Evolutionary conservation across 768 basidiomycete genomes (phyloP), one percentile per base, ranked within the genome.

Genomic region (Lentinula sp.): DNA sequence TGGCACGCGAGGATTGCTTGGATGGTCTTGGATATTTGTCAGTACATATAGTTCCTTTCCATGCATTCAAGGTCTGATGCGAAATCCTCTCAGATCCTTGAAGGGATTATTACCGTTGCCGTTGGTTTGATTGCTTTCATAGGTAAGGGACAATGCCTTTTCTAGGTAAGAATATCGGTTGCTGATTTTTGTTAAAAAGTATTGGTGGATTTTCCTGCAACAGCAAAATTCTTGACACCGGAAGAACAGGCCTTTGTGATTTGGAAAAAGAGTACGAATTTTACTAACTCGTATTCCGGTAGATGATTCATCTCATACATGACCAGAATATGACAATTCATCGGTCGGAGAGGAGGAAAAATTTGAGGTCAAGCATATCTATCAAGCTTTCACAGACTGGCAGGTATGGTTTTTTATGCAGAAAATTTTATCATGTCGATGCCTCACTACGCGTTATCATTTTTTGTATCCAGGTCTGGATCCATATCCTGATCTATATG

Each of bases 11-110:
- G 78, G 81, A 1, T 66, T 82, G 16, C 65, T 77, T 16, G 85
- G 83, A 10, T 88, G 86, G 86, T 82, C 81, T 0, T 87, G 86
- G 86, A 86, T 87, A 51, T 88, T 87, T 60, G 84, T 86, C 64
- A 45, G 81, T 69, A 9, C n/a, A 52, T n/a, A 61, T 45, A 9
- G 28, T 35, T 32, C 49, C n/a, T 20, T 37, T 39, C 35, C 32
- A 48, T 20, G 20, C 18, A 5, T 4, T 41, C 37, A 32, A 28
- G 35, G 28, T 28, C 13, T 59, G n/a, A 60, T 15, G n/a, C 28
- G 13, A 4, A 46, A 39, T 35, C 32, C 10, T 45, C 41, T 15
- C 61, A 85, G 83, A 85, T 87, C 57, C 63, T 89, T 35, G 88
- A 89, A 68, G 89, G 89, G 6, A 73, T 85, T 28, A 71, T 77